Evolutionary conservation across 345 rosid genomes (phyloP).

Genomic region (Ailanthus altissimus): DNA sequence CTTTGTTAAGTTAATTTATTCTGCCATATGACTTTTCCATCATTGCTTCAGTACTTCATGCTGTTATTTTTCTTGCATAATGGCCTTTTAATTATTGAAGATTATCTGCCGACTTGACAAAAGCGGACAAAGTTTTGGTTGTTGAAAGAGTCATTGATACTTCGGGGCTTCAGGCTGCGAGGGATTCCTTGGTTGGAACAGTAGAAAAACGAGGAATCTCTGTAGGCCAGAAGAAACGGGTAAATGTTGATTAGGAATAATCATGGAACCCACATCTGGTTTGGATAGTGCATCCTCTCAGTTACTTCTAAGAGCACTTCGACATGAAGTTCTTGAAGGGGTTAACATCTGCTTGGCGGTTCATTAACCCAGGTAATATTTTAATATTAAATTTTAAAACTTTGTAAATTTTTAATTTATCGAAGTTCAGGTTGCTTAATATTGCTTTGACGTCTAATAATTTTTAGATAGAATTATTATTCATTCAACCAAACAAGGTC

Average conservation of each 20-base stretch:
- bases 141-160: conserved; percentile 91
- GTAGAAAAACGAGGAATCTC: conserved; percentile 95
- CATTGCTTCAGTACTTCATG: conserved; percentile 5
- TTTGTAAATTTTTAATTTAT: neutral
- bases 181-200: conserved; percentile 88
- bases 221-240: conserved; percentile 96
- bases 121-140: conserved; percentile 79
- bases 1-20: neutral
- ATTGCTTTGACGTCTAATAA: no score
- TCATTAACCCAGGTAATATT: conserved; percentile 89
- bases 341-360: conserved; percentile 94
- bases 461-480: no score
- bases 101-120: conserved; percentile 59
- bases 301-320: conserved; percentile 84
- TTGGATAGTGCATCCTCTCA: conserved; percentile 97
- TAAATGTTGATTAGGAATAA: conserved; percentile 94
- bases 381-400: neutral
- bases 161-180: conserved; percentile 79
- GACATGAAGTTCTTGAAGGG: conserved; percentile 90
- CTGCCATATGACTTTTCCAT: conserved; percentile 7
- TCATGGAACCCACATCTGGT: conserved; percentile 98
- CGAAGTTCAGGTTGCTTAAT: neutral
- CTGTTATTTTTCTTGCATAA: conserved; percentile 8
- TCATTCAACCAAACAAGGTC: no score
- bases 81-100: conserved; percentile 36